These are phyloP conservation scores for Psilocybe tampanensis DNA, from an alignment of 768 basidiomycete species.

Conservation along the genomic window DNA sequence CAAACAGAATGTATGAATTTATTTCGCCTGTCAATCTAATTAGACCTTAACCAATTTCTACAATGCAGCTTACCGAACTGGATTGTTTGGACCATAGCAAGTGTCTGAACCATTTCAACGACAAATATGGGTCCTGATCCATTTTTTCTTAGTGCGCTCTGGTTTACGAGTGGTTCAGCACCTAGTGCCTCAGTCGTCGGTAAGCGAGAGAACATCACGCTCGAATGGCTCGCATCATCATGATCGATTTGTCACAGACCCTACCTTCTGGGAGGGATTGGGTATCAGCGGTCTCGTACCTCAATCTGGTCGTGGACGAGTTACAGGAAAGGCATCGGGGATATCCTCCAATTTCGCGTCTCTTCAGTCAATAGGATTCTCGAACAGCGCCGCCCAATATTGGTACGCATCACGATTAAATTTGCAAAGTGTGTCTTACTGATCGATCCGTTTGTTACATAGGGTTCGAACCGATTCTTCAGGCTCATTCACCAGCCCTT, in stretches of 20 bases:
- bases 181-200: conserved; percentile 24
- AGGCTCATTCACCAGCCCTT: conserved; percentile 36
- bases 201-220: no score
- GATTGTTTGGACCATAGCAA: conserved; percentile 37
- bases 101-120: conserved; percentile 1
- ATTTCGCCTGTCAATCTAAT: neutral
- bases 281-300: conserved; percentile 25
- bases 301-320: conserved; percentile 26
- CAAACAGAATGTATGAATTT: conserved; percentile 34
- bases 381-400: conserved; percentile 32
- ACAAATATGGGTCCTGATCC: neutral
- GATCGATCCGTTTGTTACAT: neutral
- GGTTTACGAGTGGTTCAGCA: conserved; percentile 35
- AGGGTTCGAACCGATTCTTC: conserved; percentile 32
- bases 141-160: conserved; percentile 30
- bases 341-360: conserved; percentile 27
- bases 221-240: neutral
- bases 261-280: conserved; percentile 32
- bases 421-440: neutral
- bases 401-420: conserved; percentile 22
- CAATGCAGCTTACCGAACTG: conserved; percentile 29
- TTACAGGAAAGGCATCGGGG: conserved; percentile 33
- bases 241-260: conserved; percentile 17
- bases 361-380: conserved; percentile 28
- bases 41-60: neutral